These are phyloP conservation scores for Colletotrichum graminicola DNA, from an alignment of 2,329 filamentous ascomycete genomes.

Conservation along the genomic window DNA sequence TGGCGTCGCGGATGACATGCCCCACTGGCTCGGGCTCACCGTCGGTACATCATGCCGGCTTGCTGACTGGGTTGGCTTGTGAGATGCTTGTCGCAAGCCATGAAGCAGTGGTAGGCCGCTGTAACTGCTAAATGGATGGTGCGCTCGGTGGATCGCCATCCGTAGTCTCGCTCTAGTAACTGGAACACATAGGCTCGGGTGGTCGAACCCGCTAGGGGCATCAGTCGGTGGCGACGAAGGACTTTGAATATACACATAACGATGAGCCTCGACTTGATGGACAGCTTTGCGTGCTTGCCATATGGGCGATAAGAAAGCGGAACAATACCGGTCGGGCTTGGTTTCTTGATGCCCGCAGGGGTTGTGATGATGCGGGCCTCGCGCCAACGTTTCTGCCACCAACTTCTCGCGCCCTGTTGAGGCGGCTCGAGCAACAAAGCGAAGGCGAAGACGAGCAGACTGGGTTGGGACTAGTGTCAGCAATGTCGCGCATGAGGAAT, in stretches of 20 bases:
- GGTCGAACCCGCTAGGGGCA: not conserved
- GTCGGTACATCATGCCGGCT: not conserved
- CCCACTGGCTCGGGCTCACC: slow-evolving; percentile 26
- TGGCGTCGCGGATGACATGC: slow-evolving; percentile 1
- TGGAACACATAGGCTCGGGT: not conserved
- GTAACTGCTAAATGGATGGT: not conserved
- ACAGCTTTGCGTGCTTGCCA: not conserved
- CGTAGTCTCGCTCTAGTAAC: not conserved
- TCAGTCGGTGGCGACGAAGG: not conserved
- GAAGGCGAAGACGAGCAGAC: not conserved
- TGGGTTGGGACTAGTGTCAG: not conserved
- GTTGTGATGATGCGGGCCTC: not conserved
- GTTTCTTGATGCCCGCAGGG: not conserved
- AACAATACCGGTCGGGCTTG: not conserved
- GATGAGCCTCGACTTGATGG: not conserved
- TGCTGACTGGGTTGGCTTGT: not conserved
- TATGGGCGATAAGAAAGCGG: not conserved
- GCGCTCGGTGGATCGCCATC: not conserved
- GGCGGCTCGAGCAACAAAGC: not conserved
- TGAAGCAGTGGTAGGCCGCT: not conserved
- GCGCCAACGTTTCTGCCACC: not conserved
- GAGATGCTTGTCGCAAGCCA: not conserved
- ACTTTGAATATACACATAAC: not conserved
- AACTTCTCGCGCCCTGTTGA: not conserved
- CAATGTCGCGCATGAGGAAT: not conserved